Evolutionary conservation across 1,284 basidiomycete species (phyloP).

Genomic region (Rhodofomes roseus): DNA sequence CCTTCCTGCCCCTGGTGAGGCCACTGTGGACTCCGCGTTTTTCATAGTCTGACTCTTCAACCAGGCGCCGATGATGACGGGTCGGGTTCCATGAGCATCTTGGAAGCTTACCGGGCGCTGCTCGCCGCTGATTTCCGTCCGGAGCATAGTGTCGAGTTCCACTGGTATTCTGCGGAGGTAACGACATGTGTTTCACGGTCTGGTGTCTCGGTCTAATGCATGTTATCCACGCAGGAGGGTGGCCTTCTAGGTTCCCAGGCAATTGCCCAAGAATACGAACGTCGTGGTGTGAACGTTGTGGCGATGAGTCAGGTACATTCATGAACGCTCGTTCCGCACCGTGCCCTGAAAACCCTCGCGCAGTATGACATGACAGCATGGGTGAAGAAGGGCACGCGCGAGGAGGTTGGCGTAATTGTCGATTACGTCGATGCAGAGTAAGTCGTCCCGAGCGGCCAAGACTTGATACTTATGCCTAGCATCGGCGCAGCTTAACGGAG

Average conservation of each 20-base stretch:
- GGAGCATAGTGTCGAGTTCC: slow-evolving; percentile 82
- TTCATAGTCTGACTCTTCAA: slow-evolving; percentile 5
- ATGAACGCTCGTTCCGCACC: slow-evolving; percentile 14
- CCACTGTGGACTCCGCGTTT: not conserved
- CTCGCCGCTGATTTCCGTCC: slow-evolving; percentile 79
- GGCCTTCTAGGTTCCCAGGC: slow-evolving; percentile 96
- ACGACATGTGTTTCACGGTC: not conserved
- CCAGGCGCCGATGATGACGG: slow-evolving; percentile 82
- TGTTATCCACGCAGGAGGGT: slow-evolving; percentile 57
- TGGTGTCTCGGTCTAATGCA: slow-evolving; percentile 19
- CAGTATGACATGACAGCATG: slow-evolving; percentile 96
- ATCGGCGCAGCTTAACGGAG: slow-evolving; percentile 58
- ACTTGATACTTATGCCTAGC: slow-evolving; percentile 9
- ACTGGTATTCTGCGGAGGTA: slow-evolving; percentile 92
- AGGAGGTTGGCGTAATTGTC: slow-evolving; percentile 87
- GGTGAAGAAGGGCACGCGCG: slow-evolving; percentile 86
- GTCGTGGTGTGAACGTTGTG: slow-evolving; percentile 61
- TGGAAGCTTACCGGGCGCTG: slow-evolving; percentile 86
- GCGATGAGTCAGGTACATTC: slow-evolving; percentile 82
- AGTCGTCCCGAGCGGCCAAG: slow-evolving; percentile 7
- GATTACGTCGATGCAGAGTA: slow-evolving; percentile 79
- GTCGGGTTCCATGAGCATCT: slow-evolving; percentile 88
- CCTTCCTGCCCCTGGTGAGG: slow-evolving; percentile 78
- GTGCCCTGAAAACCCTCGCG: slow-evolving; percentile 11
- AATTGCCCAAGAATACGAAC: slow-evolving; percentile 77